A percentile compares a stretch with the other conserved stretches of the same genome.
Conservation (phyloP, 2,329 filamentous ascomycete genomes). For the Kalaharituber pfeilii region DNA sequence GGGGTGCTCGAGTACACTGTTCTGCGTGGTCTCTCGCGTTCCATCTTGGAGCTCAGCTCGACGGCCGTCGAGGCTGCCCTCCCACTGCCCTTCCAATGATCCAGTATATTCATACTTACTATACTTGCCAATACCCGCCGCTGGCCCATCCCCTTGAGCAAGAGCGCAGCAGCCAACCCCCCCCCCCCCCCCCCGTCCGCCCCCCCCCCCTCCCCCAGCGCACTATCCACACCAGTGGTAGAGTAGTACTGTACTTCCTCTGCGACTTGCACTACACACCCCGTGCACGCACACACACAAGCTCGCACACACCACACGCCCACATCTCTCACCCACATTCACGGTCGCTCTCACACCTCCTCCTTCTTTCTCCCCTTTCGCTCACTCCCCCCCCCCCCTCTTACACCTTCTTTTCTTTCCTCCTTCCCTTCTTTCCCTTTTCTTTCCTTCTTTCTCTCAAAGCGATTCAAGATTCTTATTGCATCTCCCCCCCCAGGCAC, state of each 20-base stretch:
- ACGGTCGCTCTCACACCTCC: background rate
- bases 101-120: too few relatives aligned
- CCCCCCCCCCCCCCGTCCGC: background rate
- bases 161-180: too few relatives aligned
- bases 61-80: too few relatives aligned
- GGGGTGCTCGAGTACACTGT: too few relatives aligned
- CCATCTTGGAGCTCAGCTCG: too few relatives aligned
- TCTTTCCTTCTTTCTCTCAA: slow-evolving; percentile 8
- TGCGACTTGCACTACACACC: too few relatives aligned
- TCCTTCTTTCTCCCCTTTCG: slow-evolving; percentile 9
- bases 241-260: background rate
- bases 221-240: background rate
- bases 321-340: background rate
- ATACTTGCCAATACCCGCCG: too few relatives aligned
- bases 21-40: too few relatives aligned
- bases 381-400: slow-evolving; percentile 11
- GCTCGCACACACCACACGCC: background rate
- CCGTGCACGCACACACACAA: background rate
- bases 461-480: background rate
- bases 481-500: slow-evolving; percentile 4
- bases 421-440: slow-evolving; percentile 9
- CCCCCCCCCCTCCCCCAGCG: background rate
- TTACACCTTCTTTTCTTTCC: slow-evolving; percentile 13
- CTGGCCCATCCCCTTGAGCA: too few relatives aligned
- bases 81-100: too few relatives aligned